A percentile compares a stretch with the other conserved stretches of the same genome.
These are phyloP conservation scores for Sambucus nigra DNA, from an alignment of 129 eudicot genomes.

Conservation along the genomic window DNA sequence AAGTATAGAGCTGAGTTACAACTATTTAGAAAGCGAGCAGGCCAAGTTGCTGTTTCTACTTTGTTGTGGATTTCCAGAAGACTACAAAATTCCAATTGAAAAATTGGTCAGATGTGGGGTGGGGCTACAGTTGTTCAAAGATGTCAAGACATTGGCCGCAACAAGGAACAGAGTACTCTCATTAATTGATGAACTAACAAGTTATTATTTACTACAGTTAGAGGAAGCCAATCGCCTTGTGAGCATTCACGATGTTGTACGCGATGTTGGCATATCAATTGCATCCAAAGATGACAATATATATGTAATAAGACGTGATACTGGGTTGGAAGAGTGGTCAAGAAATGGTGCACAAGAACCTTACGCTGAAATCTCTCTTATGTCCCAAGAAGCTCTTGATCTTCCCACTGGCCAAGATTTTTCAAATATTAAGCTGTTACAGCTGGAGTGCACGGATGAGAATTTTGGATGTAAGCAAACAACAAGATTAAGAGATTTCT, in stretches of 20 bases:
- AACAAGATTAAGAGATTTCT: neutral
- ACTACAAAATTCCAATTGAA: conserved; percentile 6
- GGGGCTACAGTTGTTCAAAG: conserved; percentile 1
- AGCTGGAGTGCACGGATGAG: neutral
- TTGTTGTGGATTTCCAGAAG: conserved; percentile 4
- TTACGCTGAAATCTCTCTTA: neutral
- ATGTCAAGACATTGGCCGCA: neutral
- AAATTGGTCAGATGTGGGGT: conserved; percentile 9
- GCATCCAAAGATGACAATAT: neutral
- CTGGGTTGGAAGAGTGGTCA: conserved; percentile 10
- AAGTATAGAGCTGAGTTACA: neutral
- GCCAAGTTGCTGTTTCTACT: neutral
- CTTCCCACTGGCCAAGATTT: neutral
- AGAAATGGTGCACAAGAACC: neutral
- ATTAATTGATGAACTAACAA: neutral
- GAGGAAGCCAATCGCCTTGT: neutral
- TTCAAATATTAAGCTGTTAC: conserved; percentile 9
- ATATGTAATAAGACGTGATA: neutral
- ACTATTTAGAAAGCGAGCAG: neutral
- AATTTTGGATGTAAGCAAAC: no score
- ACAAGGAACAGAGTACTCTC: conserved; percentile 6
- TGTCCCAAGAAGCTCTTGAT: neutral
- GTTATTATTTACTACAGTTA: conserved; percentile 4
- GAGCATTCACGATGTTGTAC: conserved; percentile 15
- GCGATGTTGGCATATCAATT: conserved; percentile 6